Conservation (phyloP, 2,329 filamentous ascomycete genomes). For the Lachnellula hyalina region DNA sequence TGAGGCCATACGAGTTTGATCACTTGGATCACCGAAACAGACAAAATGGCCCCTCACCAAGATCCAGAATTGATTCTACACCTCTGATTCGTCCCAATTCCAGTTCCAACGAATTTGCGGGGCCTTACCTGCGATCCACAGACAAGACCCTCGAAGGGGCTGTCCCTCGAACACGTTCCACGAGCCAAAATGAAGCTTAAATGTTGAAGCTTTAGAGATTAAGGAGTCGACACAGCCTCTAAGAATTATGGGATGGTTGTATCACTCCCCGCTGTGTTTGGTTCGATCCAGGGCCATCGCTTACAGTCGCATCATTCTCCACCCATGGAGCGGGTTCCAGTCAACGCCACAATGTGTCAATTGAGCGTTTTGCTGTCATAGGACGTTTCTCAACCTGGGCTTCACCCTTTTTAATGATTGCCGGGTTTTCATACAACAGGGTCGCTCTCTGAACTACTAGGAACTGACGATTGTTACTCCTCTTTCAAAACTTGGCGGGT, state of each 20-base stretch:
- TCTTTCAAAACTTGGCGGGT: conserved; percentile 1
- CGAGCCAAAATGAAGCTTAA: not conserved
- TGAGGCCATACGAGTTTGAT: conserved; percentile 17
- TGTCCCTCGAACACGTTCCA: not conserved
- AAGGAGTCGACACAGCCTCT: conserved; percentile 11
- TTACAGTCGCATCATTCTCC: not conserved
- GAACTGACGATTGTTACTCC: not conserved
- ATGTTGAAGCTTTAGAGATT: conserved; percentile 5
- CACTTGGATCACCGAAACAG: conserved; percentile 4
- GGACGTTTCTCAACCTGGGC: not conserved
- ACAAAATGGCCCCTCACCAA: not conserved
- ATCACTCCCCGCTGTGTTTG: conserved; percentile 4
- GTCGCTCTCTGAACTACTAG: not conserved
- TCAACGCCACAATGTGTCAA: not conserved
- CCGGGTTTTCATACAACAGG: not conserved
- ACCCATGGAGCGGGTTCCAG: not conserved
- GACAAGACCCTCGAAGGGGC: not conserved
- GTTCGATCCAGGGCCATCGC: not conserved
- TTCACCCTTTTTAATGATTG: not conserved
- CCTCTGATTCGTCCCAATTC: conserved; percentile 12
- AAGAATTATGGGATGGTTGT: conserved; percentile 1
- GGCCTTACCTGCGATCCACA: not conserved
- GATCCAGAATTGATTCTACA: not conserved
- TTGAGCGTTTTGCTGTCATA: not conserved
- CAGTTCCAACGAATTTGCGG: conserved; percentile 1